Conservation (phyloP, 2,329 filamentous ascomycete species). For the Fusarium dimerum region DNA sequence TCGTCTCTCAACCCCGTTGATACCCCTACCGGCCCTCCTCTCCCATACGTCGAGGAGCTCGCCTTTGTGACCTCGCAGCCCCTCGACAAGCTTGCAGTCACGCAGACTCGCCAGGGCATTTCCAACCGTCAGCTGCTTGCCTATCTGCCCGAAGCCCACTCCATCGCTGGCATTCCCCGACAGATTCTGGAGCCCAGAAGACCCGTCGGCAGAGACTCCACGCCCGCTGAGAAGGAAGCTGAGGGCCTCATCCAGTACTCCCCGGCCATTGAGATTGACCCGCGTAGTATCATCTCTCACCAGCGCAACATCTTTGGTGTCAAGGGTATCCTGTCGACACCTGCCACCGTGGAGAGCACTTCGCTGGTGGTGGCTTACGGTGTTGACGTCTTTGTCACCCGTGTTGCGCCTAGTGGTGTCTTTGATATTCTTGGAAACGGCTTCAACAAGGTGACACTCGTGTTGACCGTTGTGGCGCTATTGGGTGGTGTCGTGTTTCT, state of each 20-base stretch:
- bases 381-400: constrained; percentile 82
- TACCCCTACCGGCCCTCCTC: constrained; percentile 52
- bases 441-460: constrained; percentile 86
- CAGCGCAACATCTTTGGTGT: constrained; percentile 79
- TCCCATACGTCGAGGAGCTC: constrained; percentile 78
- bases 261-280: constrained; percentile 80
- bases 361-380: constrained; percentile 88
- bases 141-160: constrained; percentile 70
- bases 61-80: constrained; percentile 78
- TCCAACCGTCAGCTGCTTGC: constrained; percentile 80
- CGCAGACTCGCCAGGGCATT: constrained; percentile 90
- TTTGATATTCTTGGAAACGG: constrained; percentile 94
- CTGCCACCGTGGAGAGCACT: constrained; percentile 87
- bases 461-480: constrained; percentile 81
- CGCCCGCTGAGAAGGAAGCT: constrained; percentile 69
- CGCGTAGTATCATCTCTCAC: constrained; percentile 78
- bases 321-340: constrained; percentile 69
- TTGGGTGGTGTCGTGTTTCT: constrained; percentile 74
- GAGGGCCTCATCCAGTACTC: constrained; percentile 80
- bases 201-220: constrained; percentile 82
- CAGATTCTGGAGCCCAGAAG: constrained; percentile 81
- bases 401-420: constrained; percentile 81
- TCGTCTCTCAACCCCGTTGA: constrained; percentile 73
- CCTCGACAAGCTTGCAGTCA: constrained; percentile 79
- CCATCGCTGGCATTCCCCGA: constrained; percentile 79